phyloP scores from a whole-genome alignment of 1,284 basidiomycete genomes.

The Wallemia hederae region DNA sequence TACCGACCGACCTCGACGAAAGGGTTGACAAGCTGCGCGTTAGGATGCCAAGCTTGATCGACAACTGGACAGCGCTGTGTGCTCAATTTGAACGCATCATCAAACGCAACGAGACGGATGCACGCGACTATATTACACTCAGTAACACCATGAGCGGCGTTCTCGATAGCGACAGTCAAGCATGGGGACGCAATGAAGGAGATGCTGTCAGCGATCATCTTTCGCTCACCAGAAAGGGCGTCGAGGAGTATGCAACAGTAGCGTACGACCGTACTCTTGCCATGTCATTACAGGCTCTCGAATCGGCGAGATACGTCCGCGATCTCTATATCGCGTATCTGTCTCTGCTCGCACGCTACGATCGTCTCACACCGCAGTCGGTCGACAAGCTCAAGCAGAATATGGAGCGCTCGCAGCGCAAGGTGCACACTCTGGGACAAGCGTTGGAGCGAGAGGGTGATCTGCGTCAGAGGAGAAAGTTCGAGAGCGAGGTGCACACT shows the following conservation, averaged over 20 bases:
- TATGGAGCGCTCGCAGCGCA: constrained; percentile 39
- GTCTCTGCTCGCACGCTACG: constrained; percentile 53
- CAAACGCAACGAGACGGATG: constrained; percentile 3
- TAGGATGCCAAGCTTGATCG: constrained; percentile 41
- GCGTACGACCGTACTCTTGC: background rate
- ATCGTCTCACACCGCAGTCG: constrained; percentile 48
- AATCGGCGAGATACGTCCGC: background rate
- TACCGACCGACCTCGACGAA: constrained; percentile 66
- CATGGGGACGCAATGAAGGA: constrained; percentile 8
- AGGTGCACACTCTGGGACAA: constrained; percentile 30
- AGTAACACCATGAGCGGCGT: constrained; percentile 21
- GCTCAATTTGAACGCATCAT: constrained; percentile 7
- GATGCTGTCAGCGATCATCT: background rate
- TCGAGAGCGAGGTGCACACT: constrained; percentile 25
- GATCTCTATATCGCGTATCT: constrained; percentile 61
- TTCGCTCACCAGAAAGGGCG: background rate
- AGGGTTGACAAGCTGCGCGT: constrained; percentile 41
- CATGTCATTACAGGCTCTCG: background rate
- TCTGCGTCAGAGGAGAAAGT: constrained; percentile 21
- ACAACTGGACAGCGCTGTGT: constrained; percentile 70
- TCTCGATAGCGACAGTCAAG: constrained; percentile 35
- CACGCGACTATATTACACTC: constrained; percentile 2
- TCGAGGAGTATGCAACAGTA: background rate
- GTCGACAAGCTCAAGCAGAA: constrained; percentile 61
- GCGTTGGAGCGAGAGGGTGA: background rate